Evolutionary conservation across 169 alveolate genomes (phyloP), one percentile per base, ranked within the genome.

Genomic region (Besnoitia besnoiti): DNA sequence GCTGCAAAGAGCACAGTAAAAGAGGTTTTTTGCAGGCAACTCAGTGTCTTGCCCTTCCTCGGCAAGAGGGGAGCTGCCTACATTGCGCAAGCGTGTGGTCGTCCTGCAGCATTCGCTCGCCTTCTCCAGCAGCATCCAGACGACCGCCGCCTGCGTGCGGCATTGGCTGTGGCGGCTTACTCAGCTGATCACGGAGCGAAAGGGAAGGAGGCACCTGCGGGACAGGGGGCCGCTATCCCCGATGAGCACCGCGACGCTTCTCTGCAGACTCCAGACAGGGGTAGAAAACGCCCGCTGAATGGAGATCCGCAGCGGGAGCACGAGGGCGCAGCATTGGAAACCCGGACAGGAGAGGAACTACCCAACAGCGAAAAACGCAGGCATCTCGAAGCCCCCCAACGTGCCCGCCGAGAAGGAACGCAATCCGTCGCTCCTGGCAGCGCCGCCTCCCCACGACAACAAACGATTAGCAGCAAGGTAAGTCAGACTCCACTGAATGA

Each of bases 1-100:
- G 47, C 50, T 10, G 59, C 87, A 35, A 77, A 77, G 50, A 39
- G 24, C 37, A 77, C 59, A 2, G 87, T 77, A 55, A 30, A 77
- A 37, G 87, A 77, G 40, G 40, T 77, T 27, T 77, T 77, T 24
- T 77, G 87, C 30, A 37, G 87, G 19, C 87, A 77, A 42, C 59
- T 77, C 33, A 27, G 87, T 35, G 87, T 42, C 39, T 42, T 77
- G 59, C 87, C 87, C 33, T 42, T 35, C 12, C 40, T 77, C 27
- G 87, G 87, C 10, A 37, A 77, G 30, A 51, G 87, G 14, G 87
- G 87, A 30, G 87, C 87, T 8, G 87, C 87, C 12, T 35, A 77
- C 61, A 77, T 77, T 42, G 87, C 87, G 30, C 12, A 77, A 77
- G 87, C 87, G 30, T 77, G 87, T 30, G 61, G 87, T 27, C 33